phyloP scores from a whole-genome alignment of 305 asterid species.

The Fraxinus ornus region DNA sequence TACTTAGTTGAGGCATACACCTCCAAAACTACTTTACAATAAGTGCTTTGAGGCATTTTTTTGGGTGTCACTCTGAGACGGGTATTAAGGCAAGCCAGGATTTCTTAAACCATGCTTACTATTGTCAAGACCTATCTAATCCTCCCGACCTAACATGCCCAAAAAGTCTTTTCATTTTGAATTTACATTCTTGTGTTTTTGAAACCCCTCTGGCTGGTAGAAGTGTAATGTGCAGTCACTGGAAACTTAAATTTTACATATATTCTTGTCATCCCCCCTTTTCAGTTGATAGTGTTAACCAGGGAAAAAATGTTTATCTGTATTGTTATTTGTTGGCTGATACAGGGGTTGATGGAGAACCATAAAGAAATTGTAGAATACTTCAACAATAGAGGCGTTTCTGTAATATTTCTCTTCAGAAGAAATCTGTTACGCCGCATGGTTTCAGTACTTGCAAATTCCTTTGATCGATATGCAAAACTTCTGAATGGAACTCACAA shows the following conservation, averaged over 20 bases:
- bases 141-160: neutral
- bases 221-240: neutral
- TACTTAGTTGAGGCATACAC: neutral
- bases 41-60: neutral
- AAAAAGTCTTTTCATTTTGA: neutral
- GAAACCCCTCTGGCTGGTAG: neutral
- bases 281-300: neutral
- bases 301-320: constrained; percentile 6
- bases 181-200: neutral
- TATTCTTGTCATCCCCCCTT: neutral
- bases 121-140: neutral
- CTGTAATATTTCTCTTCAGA: constrained; percentile 77
- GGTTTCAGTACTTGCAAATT: constrained; percentile 85
- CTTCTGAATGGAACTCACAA: constrained; percentile 85
- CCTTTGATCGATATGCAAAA: constrained; percentile 75
- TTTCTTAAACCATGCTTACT: neutral
- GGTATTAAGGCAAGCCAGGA: neutral
- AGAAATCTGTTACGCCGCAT: constrained; percentile 74
- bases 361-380: constrained; percentile 67
- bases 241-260: neutral
- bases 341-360: constrained; percentile 76
- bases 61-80: neutral
- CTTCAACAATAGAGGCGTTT: constrained; percentile 69
- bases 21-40: neutral
- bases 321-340: neutral